Base-by-base conservation (phyloP, 2,329 filamentous ascomycete species). In the Trichoderma oligosporum region DNA sequence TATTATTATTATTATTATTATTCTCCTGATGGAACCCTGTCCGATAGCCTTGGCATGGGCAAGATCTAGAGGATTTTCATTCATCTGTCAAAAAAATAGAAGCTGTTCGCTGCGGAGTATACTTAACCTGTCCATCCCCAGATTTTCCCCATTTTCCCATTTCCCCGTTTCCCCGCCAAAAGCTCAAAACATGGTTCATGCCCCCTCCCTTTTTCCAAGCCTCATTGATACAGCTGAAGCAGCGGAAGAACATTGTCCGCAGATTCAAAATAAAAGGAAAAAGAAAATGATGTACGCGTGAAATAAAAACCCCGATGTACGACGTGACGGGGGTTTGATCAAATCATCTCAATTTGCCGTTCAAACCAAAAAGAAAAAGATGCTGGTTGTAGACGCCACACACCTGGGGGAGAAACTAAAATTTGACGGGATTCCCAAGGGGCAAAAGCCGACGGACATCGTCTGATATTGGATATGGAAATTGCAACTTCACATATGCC, bases 131-230 rank as follows among this genome's bases (percentile, higher is more conserved):
- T n/a, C n/a, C 41, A 46, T 55, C 52, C 42, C 52, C 52, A 55
- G 52, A 16, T 55, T 53, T 55, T 36, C 39, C 51, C 51, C 38
- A 36, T 44, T 54, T 54, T 41, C 52, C 52, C 52, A 55, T 55
- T 55, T 55, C 52, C 22, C 52, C 52, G 52, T 55, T 55, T 55
- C 52, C 52, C 52, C 52, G 52, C 52, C 39, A 46, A 38, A 46
- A 27, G 14, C 16, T 45, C 51, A 55, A 55, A 55, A 55, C 41
- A 20, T 16, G 52, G 31, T 36, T 27, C 39, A 45, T 29, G 39
- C 18, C 51, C 39, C 41, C 38, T n/a, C n/a, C n/a, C n/a, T n/a
- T n/a, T n/a, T n/a, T 18, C 27, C 18, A 44, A 20, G 27, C 44
- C 44, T 46, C 44, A 24, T 46, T 20, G n/a, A 20, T 3, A 16